Conservation (phyloP, 2,329 filamentous ascomycete species). For the Nigrograna mackinnonii region DNA sequence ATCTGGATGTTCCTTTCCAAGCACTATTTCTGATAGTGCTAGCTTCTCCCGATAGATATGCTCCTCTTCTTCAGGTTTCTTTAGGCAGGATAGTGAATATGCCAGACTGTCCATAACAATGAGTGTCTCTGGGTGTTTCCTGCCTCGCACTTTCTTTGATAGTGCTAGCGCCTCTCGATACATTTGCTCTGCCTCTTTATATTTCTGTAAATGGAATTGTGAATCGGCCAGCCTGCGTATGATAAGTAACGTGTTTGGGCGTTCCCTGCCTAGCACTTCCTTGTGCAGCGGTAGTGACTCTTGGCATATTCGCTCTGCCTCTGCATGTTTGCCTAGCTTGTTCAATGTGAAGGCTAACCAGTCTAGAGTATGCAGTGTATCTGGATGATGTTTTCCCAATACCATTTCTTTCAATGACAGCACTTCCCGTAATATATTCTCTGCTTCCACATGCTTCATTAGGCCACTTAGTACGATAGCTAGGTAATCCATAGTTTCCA, state of each 20-base stretch:
- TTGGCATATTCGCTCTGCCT: conserved; percentile 5
- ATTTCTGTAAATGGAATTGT: neutral
- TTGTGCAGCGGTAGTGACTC: neutral
- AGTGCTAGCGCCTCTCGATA: neutral
- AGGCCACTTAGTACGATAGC: neutral
- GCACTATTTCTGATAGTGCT: no score
- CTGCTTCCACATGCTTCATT: conserved; percentile 4
- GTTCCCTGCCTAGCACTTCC: no score
- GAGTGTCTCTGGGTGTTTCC: no score
- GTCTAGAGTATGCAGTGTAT: neutral
- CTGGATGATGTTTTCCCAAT: conserved; percentile 5
- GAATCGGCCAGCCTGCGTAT: no score
- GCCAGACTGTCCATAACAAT: no score
- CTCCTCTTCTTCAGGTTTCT: no score
- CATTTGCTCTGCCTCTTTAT: neutral
- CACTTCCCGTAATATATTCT: conserved; percentile 1
- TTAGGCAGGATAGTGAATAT: no score
- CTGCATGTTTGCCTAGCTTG: conserved; percentile 1
- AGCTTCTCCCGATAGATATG: no score
- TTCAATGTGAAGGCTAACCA: neutral
- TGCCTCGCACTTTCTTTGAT: no score
- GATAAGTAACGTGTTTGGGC: no score
- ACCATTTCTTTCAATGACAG: conserved; percentile 2
- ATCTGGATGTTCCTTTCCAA: no score
- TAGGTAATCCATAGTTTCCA: conserved; percentile 8